Evolutionary conservation across 768 basidiomycete species (phyloP).

Genomic region (Suillus bovinus): DNA sequence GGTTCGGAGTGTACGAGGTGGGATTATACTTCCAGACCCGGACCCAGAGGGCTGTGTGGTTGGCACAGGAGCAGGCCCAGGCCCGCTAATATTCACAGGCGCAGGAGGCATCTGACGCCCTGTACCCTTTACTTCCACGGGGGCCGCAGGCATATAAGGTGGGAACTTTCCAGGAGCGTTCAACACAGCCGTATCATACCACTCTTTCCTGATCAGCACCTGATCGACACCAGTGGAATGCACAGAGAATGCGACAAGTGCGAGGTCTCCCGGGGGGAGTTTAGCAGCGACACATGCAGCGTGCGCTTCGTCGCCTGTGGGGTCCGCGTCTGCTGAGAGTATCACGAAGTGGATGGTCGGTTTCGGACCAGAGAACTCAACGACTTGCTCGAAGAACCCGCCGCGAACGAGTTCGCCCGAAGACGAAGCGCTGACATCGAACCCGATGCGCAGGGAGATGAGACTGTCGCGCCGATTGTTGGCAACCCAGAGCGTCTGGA

Average conservation of each 20-base stretch:
- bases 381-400: slow-evolving; percentile 76
- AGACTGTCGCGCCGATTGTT: slow-evolving; percentile 84
- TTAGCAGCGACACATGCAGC: slow-evolving; percentile 85
- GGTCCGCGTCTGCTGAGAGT: slow-evolving; percentile 81
- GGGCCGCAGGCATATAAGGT: slow-evolving; percentile 29
- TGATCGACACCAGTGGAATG: slow-evolving; percentile 89
- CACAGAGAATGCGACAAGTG: slow-evolving; percentile 86
- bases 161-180: slow-evolving; percentile 66
- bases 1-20: slow-evolving; percentile 54
- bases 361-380: slow-evolving; percentile 82
- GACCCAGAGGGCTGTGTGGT: slow-evolving; percentile 15
- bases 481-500: slow-evolving; percentile 86
- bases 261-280: slow-evolving; percentile 70
- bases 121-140: slow-evolving; percentile 23
- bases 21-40: slow-evolving; percentile 15
- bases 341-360: slow-evolving; percentile 90
- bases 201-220: slow-evolving; percentile 82
- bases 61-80: slow-evolving; percentile 18
- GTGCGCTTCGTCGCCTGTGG: slow-evolving; percentile 77
- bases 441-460: slow-evolving; percentile 74
- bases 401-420: slow-evolving; percentile 59
- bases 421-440: slow-evolving; percentile 57
- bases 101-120: slow-evolving; percentile 30
- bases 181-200: slow-evolving; percentile 71
- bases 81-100: slow-evolving; percentile 26